These are phyloP conservation scores for Trebouxia sp. DNA, from an alignment of 139 green algal species.

Conservation along the genomic window DNA sequence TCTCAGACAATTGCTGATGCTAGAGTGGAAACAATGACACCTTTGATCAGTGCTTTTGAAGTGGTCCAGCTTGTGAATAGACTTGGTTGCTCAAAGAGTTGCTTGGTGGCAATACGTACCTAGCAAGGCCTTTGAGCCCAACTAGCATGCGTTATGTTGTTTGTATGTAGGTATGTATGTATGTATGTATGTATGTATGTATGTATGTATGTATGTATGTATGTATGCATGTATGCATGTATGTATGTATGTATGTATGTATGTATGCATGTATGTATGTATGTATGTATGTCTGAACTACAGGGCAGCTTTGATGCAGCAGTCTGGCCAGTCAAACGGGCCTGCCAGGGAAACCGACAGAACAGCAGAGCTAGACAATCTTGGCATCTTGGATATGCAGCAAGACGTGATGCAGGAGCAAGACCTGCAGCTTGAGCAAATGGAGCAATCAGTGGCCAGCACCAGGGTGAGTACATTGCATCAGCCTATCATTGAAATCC, in stretches of 20 bases:
- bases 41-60: too few species aligned
- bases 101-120: too few species aligned
- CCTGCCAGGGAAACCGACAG: constrained; percentile 56
- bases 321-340: not conserved
- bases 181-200: too few species aligned
- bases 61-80: too few species aligned
- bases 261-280: not conserved
- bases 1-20: too few species aligned
- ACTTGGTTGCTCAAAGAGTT: too few species aligned
- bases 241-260: not conserved
- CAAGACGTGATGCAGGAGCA: constrained; percentile 73
- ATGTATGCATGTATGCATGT: not conserved
- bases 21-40: too few species aligned
- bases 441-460: constrained; percentile 72
- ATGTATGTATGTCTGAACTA: not conserved
- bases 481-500: not conserved
- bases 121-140: too few species aligned
- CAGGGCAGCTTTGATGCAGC: constrained; percentile 43
- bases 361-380: constrained; percentile 68
- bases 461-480: constrained; percentile 73
- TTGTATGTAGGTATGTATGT: too few species aligned
- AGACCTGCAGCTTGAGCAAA: constrained; percentile 71
- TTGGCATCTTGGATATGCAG: constrained; percentile 73
- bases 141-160: too few species aligned
- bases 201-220: not conserved